Base-by-base conservation (phyloP, 768 basidiomycete genomes). In the Collybia nuda region DNA sequence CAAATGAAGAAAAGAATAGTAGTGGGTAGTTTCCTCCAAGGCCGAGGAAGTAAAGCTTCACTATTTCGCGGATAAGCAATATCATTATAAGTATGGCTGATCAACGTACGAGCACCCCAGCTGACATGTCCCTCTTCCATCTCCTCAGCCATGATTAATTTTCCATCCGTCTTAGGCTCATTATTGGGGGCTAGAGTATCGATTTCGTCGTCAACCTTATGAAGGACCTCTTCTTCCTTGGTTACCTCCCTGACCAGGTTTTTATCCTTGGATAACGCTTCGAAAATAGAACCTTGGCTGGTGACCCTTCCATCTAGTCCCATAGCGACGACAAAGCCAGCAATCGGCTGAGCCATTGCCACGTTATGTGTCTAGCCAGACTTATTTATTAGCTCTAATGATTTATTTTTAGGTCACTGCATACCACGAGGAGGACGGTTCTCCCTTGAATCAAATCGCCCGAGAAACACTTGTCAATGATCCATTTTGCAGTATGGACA, bases 401-500 rank as follows among this genome's bases (percentile, higher is more conserved):
- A 51, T 14, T 5, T 18, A 39, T 39, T 14, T 23, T 14, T 47
- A 28, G 7, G 37, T 32, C 14, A 24, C 6, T 3, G 65, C 76
- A 48, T 54, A 82, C 82, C 40, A 97, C 93, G 19, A 98, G 76
- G 40, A 98, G 76, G 43, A 96, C 71, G 0, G 95, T 97, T 41
- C 94, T 78, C 15, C 82, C 85, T n/a, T 71, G 67, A 63, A 93
- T 76, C 37, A 97, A 71, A 41, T 88, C 84, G 6, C 95, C 93
- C 55, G 79, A 75, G 18, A 98, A 72, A 58, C 92, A 94, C 47
- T 91, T 75, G 17, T 82, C 74, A 59, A 86, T 87, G 40, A 98
- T 80, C 68, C 90, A 88, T 55, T 86, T 82, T 0, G 93, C 88
- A 0, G 91, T 93, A 57, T 86, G 84, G 1, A 84, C 86, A 61